Evolutionary conservation across 1,284 basidiomycete species (phyloP).

Genomic region (Malassezia slooffiae): DNA sequence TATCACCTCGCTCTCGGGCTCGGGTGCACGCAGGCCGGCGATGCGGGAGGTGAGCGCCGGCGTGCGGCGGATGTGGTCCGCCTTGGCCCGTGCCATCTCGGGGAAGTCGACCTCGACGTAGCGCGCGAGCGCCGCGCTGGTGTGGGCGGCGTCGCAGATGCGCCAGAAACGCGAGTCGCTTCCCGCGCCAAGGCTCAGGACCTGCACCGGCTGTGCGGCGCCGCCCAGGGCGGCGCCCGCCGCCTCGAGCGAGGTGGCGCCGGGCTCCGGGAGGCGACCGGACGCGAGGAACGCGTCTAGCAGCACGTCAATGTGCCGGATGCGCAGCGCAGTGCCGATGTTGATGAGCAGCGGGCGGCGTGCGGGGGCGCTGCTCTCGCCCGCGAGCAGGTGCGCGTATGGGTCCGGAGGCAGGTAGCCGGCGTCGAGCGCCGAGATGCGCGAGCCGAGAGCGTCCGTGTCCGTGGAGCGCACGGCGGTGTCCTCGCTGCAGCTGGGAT

Average conservation of each 20-base stretch:
- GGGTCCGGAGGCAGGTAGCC: slow-evolving; percentile 15
- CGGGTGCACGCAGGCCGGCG: not conserved
- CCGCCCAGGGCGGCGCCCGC: too few species aligned
- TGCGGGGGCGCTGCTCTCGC: slow-evolving; percentile 49
- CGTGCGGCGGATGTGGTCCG: slow-evolving; percentile 57
- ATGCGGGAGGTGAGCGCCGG: not conserved
- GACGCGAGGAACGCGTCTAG: slow-evolving; percentile 60
- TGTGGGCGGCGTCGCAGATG: slow-evolving; percentile 55
- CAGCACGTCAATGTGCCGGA: slow-evolving; percentile 66
- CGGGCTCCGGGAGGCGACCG: not conserved
- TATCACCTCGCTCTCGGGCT: not conserved
- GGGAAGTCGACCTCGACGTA: slow-evolving; percentile 88
- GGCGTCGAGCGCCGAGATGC: slow-evolving; percentile 14
- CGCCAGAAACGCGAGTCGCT: slow-evolving; percentile 91
- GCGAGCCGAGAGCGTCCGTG: slow-evolving; percentile 16
- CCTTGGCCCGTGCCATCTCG: slow-evolving; percentile 70
- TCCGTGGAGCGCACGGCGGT: slow-evolving; percentile 18
- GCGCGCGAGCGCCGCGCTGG: slow-evolving; percentile 33
- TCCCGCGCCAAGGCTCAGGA: slow-evolving; percentile 79
- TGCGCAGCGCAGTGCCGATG: slow-evolving; percentile 79
- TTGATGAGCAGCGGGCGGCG: slow-evolving; percentile 75
- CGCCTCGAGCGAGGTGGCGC: slow-evolving; percentile 42
- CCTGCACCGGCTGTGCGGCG: slow-evolving; percentile 55
- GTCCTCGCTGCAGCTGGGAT: slow-evolving; percentile 1
- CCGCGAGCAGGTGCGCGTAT: not conserved